Base-by-base conservation (phyloP, 1,284 basidiomycete species). In the Psilocybe mexicana region DNA sequence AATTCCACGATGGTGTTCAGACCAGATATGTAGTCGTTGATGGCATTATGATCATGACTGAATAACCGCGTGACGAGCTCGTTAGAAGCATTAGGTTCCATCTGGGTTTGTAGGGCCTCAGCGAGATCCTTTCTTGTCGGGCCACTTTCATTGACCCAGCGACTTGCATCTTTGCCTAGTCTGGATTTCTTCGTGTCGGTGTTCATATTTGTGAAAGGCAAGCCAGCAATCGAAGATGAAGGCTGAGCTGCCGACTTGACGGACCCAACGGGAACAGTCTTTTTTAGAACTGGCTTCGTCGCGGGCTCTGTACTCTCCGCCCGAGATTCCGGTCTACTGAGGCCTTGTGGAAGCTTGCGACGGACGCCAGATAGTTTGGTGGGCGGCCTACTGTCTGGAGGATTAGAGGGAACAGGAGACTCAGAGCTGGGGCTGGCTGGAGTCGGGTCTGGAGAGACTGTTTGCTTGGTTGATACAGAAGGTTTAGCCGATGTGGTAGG, bases 11-110 rank as follows among this genome's bases (percentile, higher is more conserved):
- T 79, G 52, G 80, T 79, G 1, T 82, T 79, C 52, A 99, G 76
- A 0, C 91, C 97, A 25, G 83, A 79, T 58, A 98, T 83, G 67
- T 92, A 90, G 70, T 99, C 97, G 67, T 95, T 96, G 64, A 99
- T 90, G 1, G 95, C 93, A 64, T 92, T 93, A 72, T 99, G 96
- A 69, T 98, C 96, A 63, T 92, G 93, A 70, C 95, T 97, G 78
- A 99, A 99, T 45, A 99, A 80, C 38, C 86, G 84, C 4, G 82
- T 75, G n/a, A 91, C 72, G 2, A 98, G 75, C 5, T 94, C 90
- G 58, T 88, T 87, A 10, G 90, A 90, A 11, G 85, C 80, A 67
- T 92, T 84, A 1, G 87, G 81, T 65, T 97, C 94, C 92, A 98
- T 97, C 72, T 99, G 97, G 63, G 84, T 84, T 61, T 94, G 90